These are phyloP conservation scores for Daldinia vernicosa DNA, from an alignment of 495 filamentous ascomycete species.

Conservation along the genomic window DNA sequence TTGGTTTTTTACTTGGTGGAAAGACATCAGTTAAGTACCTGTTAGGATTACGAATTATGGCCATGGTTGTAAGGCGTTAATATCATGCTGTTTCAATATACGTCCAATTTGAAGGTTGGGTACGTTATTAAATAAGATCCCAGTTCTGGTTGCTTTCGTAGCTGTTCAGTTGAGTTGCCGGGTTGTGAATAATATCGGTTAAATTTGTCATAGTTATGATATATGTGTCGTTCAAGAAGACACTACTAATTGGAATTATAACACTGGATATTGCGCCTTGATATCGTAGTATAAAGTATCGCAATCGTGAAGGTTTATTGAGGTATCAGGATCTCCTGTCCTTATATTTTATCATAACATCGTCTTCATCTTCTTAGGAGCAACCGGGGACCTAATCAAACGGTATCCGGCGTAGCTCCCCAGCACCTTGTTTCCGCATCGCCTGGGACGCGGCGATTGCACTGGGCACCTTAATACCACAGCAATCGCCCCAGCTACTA, in stretches of 20 bases:
- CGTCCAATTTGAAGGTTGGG: background rate
- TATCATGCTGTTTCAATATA: background rate
- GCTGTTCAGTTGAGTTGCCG: background rate
- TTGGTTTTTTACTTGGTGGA: background rate
- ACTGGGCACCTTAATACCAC: conserved; percentile 97
- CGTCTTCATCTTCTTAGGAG: background rate
- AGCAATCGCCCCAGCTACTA: conserved; percentile 93
- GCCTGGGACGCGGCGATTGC: conserved; percentile 88
- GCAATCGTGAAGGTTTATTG: background rate
- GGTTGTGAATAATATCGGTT: background rate
- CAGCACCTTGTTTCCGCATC: conserved; percentile 74
- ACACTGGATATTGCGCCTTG: background rate
- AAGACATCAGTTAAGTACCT: background rate
- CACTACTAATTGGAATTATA: background rate
- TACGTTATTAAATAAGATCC: background rate
- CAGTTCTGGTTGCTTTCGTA: background rate
- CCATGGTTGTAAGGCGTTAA: background rate
- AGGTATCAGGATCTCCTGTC: background rate
- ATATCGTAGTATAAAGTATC: background rate
- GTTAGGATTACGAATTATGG: background rate
- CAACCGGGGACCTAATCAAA: conserved; percentile 72
- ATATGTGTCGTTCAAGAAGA: background rate
- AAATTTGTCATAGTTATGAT: background rate
- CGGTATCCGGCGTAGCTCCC: conserved; percentile 81
- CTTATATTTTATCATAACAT: background rate